Base-by-base conservation (phyloP, 139 green algal genomes). In the Asterochloris sp. region DNA sequence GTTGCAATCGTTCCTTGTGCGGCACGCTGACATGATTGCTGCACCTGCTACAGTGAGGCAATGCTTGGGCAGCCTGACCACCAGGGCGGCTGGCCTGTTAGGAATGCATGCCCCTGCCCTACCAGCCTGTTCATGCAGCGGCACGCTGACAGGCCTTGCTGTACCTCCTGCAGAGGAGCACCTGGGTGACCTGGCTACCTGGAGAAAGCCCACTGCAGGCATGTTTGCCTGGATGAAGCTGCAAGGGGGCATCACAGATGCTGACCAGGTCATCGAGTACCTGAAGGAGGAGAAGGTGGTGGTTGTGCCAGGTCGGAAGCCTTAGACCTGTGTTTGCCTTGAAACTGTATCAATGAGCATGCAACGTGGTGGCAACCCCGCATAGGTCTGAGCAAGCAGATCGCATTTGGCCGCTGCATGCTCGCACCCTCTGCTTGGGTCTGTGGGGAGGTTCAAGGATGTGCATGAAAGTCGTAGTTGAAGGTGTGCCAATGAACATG, bases 141-240 rank as follows among this genome's bases (percentile, higher is more conserved):
- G 26, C 12, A 69, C 11, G 61, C 47, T 6, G 8, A 63, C 23
- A 29, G 1, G 79, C 38, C 71, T 69, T 10, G 28, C 16, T 14
- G 0, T 6, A 14, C 26, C 12, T n/a, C 24, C 47, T 76, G 29
- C 29, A 38, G 68, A 78, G 47, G 47, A 71, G n/a, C 68, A 91
- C 67, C 78, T 90, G 73, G 21, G n/a, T 4, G 87, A 79, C 14
- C 74, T 91, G 77, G 88, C 86, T 8, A 74, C 85, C 24, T 92
- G 88, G 88, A 62, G 29, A 13, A 10, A 26, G 11, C 88, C 88
- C 0, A 19, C 67, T 9, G 87, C 81, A 12, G 85, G 90, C 69
- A 91, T 90, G 86, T 92, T 91, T 73, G 77, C 88, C n/a, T 90
- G 84, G 86, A 17, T 88, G 71, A 78, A 67, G 67, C 82, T 90